These are phyloP conservation scores for Aureobasidium sp. DNA, from an alignment of 2,329 filamentous ascomycete genomes.

Conservation along the genomic window DNA sequence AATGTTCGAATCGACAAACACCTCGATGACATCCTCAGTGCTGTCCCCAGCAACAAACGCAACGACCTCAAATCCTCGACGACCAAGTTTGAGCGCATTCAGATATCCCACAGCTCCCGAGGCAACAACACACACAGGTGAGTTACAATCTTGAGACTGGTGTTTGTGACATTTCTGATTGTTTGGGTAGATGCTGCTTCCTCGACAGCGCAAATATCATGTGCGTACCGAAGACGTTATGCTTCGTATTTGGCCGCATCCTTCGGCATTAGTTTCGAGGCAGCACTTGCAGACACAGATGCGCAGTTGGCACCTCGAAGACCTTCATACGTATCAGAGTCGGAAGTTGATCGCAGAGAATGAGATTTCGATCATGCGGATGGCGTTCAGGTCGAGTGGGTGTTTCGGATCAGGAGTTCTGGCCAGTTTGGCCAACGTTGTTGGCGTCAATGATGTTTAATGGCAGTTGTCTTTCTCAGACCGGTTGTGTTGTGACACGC, in stretches of 20 bases:
- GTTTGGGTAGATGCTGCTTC: not conserved
- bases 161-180: not conserved
- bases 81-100: constrained; percentile 1
- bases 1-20: not conserved
- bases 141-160: not conserved
- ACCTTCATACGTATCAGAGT: not conserved
- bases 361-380: not conserved
- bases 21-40: not conserved
- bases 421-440: not conserved
- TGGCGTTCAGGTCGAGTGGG: not conserved
- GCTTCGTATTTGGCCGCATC: constrained; percentile 2
- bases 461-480: not conserved
- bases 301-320: not conserved
- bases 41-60: not conserved
- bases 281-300: constrained; percentile 6
- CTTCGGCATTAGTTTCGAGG: constrained; percentile 8
- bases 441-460: not conserved
- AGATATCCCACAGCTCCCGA: not conserved
- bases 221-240: constrained; percentile 6
- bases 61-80: not conserved
- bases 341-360: constrained; percentile 4
- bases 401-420: not conserved
- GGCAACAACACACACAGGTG: not conserved
- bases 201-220: constrained; percentile 7
- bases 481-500: not conserved